Percentiles rank a stretch among this genome's conserved stretches.
phyloP scores from a whole-genome alignment of 495 filamentous ascomycete species.

The Letharia columbiana region DNA sequence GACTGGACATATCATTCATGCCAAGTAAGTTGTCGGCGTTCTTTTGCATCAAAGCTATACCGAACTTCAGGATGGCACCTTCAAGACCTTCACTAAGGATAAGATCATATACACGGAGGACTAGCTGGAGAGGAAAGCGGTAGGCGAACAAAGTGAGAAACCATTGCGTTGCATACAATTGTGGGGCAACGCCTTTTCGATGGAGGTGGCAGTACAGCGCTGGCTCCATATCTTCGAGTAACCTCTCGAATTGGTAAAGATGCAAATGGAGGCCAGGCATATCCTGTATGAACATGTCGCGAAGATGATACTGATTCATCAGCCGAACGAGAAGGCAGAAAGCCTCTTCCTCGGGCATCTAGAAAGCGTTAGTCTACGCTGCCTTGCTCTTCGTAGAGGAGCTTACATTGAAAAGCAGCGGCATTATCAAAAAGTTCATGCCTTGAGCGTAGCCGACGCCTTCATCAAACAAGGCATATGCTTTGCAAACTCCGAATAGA shows the following conservation, averaged over 20 bases:
- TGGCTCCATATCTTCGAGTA: constrained; percentile 90
- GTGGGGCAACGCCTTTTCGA: constrained; percentile 75
- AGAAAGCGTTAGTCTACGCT: constrained; percentile 4
- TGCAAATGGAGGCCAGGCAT: constrained; percentile 94
- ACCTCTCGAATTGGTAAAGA: constrained; percentile 88
- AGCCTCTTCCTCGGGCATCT: constrained; percentile 97
- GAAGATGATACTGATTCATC: constrained; percentile 93
- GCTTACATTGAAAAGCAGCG: constrained; percentile 87
- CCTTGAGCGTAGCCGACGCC: constrained; percentile 94
- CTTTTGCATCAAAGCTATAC: constrained; percentile 89
- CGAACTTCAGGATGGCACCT: constrained; percentile 83
- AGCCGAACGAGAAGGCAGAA: constrained; percentile 87
- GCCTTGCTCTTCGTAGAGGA: neutral
- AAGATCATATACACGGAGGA: constrained; percentile 92
- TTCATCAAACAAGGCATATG: constrained; percentile 93
- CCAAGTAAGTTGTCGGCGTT: constrained; percentile 69
- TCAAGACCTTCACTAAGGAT: constrained; percentile 92
- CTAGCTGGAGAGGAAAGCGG: constrained; percentile 91
- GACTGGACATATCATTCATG: constrained; percentile 81
- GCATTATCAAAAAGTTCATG: constrained; percentile 98
- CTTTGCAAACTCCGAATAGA: constrained; percentile 91
- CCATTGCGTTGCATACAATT: constrained; percentile 97
- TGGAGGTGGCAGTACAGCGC: constrained; percentile 91
- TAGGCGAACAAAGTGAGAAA: constrained; percentile 99
- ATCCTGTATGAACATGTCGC: constrained; percentile 88